Base-by-base conservation (phyloP, 441 rosid genomes). In the Gossypium aridum region DNA sequence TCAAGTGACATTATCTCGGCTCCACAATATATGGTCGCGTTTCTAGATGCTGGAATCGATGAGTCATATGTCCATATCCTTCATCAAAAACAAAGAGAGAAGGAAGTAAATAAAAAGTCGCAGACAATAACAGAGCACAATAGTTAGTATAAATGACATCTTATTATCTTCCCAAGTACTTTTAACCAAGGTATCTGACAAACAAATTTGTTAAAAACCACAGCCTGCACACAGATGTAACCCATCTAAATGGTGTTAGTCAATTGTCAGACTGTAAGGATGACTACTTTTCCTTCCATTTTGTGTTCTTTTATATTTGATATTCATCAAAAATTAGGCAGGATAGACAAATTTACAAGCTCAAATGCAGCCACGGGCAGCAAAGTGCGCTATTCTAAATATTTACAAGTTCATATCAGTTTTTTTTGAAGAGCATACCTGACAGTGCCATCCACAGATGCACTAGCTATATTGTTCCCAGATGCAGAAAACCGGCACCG, bases 51-150 rank as follows among this genome's bases (percentile, higher is more conserved):
- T 43, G 94, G 79, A 64, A 87, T 79, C 71, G 91, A 81, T 45
- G 92, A 85, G 70, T 90, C 94, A 79, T 90, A 84, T 13, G 91
- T 84, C 92, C 94, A 90, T 85, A 90, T 87, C 85, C 94, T 90
- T 39, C 70, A 59, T 64, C 26, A 51, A 49, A 70, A 76, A 70
- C 7, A 62, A 70, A 69, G 19, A 10, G 14, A 61, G 49, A 8
- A 60, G 14, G 17, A 39, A 47, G 57, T 37, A 65, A 72, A 54
- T 51, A 12, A 22, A 23, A 70, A 45, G 69, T 65, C 55, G 73
- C 37, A 73, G 67, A 65, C 77, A 69, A 83, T 59, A 8, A 17
- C 64, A 57, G 1, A 54, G 71, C 28, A 56, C 34, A 54, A 20
- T 25, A 16, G 23, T 64, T 73, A 73, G 28, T 17, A 68, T 39